Evolutionary conservation across 352 stramenopile species (phyloP).

Genomic region (Thalassiosira exigua): DNA sequence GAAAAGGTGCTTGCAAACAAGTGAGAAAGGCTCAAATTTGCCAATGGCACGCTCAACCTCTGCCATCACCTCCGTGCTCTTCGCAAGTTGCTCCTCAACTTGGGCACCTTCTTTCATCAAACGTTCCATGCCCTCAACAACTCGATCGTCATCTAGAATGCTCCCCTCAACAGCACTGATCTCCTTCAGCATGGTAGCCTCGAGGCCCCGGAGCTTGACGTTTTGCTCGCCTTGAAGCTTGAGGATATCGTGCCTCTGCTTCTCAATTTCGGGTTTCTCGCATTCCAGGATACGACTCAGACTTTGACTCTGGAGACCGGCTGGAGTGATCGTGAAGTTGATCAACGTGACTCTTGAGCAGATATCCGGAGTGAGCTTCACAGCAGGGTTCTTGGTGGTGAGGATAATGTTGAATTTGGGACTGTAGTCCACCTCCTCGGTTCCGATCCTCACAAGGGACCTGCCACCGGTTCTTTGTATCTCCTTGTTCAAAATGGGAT

Average conservation of each 20-base stretch:
- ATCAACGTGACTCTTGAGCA: conserved; percentile 98
- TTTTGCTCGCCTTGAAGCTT: conserved; percentile 99
- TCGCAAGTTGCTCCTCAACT: conserved; percentile 91
- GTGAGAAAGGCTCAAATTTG: conserved; percentile 94
- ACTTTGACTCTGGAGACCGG: conserved; percentile 96
- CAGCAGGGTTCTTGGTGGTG: conserved; percentile 96
- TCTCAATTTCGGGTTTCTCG: conserved; percentile 97
- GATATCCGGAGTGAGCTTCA: conserved; percentile 98
- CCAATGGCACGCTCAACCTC: conserved; percentile 91
- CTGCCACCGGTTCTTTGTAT: conserved; percentile 98
- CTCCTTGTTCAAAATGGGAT: conserved; percentile 99
- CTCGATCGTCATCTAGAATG: conserved; percentile 98
- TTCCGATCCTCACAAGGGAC: conserved; percentile 96
- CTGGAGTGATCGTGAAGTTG: conserved; percentile 99
- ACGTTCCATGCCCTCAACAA: conserved; percentile 98
- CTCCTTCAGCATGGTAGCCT: conserved; percentile 97
- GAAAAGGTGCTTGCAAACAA: conserved; percentile 80
- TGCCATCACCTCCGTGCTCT: conserved; percentile 87
- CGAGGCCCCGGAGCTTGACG: conserved; percentile 94
- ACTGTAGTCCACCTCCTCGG: conserved; percentile 99
- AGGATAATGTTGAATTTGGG: conserved; percentile 98
- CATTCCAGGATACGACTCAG: conserved; percentile 94
- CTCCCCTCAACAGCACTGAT: conserved; percentile 98
- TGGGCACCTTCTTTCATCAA: conserved; percentile 98
- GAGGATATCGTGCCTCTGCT: conserved; percentile 93